A percentile compares a stretch with the other conserved stretches of the same genome.
phyloP scores from a whole-genome alignment of 345 rosid species.

The Physaria fendleri region DNA sequence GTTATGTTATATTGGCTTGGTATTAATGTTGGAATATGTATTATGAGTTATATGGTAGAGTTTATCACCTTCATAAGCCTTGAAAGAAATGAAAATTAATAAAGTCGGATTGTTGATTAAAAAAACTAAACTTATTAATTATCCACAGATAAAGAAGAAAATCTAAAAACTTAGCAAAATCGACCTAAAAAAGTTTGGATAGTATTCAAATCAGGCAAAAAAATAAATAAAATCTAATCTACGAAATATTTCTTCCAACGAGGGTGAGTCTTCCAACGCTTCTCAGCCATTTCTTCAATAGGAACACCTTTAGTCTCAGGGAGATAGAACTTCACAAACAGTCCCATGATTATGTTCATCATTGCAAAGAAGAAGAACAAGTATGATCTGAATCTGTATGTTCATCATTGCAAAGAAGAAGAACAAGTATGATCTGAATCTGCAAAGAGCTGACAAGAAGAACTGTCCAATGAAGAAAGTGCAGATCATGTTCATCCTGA shows the following conservation, averaged over 20 bases:
- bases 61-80: not conserved
- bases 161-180: not conserved
- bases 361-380: conserved; percentile 53
- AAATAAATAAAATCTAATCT: not conserved
- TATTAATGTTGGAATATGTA: not conserved
- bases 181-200: not conserved
- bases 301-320: conserved; percentile 66
- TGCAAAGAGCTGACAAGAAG: no score
- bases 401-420: no score
- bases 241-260: conserved; percentile 37
- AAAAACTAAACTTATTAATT: no score
- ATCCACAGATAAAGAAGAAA: no score
- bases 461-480: conserved; percentile 53
- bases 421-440: conserved; percentile 46
- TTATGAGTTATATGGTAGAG: not conserved
- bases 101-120: no score
- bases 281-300: conserved; percentile 47
- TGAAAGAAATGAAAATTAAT: not conserved
- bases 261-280: conserved; percentile 51
- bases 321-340: conserved; percentile 30
- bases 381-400: conserved; percentile 37
- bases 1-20: not conserved
- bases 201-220: not conserved
- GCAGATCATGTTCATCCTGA: conserved; percentile 45
- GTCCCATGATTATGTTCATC: conserved; percentile 53